Base-by-base conservation (phyloP, 208 protist genomes). In the Wallacemonas sp. region DNA sequence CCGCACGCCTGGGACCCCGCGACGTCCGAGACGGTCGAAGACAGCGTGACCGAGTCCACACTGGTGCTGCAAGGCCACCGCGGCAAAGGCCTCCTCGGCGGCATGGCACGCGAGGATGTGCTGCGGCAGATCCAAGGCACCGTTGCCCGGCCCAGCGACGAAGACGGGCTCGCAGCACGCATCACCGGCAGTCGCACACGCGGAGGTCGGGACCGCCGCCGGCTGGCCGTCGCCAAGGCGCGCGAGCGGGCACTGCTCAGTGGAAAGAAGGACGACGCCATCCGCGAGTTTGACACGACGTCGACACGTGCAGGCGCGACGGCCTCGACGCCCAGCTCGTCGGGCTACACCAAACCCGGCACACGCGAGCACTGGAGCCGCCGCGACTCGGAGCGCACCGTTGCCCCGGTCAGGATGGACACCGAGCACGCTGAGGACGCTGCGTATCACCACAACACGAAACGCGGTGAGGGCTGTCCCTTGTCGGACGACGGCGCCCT, bases 1-100 rank as follows among this genome's bases (percentile, higher is more conserved):
- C 88, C 88, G n/a, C 80, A 91, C 76, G 73, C 83, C 39, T 94
- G 88, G 88, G 52, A 83, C 27, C 70, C 77, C 8, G 88, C 90
- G 46, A 85, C 73, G 4, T 38, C 78, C n/a, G 70, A 76, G 33
- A 85, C 72, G 19, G 54, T 80, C 0, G 78, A 85, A 39, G 75
- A 88, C 65, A 57, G 61, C n/a, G 70, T 54, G 8, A 70, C 41
- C 1, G 69, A 83, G 66, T 44, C 62, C 16, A 82, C 72, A 0
- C 0, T 83, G 17, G 46, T 68, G 6, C 17, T 82, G 5, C 48
- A 70, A 23, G 66, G 65, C 5, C 60, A 63, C 0, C 66, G 69
- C 64, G 49, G 32, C 75, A 85, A 64, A 72, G 80, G 9, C 23
- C 23, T 34, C 38, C 36, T 17, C 27, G 61, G 17, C 19, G 39